Base-by-base conservation (phyloP, 768 basidiomycete species). In the Botryobasidium botryosum region DNA sequence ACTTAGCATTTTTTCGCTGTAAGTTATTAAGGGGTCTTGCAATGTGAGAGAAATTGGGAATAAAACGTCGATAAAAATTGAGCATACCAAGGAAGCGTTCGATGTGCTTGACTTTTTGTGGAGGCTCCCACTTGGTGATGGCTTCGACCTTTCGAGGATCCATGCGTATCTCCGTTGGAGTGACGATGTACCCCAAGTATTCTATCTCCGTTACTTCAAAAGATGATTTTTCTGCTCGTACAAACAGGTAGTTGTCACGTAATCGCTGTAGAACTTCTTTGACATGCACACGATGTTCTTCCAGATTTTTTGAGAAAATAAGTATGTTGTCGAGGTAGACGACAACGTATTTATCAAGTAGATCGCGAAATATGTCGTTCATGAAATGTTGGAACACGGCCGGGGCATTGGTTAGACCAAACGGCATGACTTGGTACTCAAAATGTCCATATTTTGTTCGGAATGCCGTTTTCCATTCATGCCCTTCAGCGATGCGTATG, bases 11-110 rank as follows among this genome's bases (percentile, higher is more conserved):
- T 23, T 43, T 43, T 17, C n/a, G 7, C 27, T 31, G 10, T 12
- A 44, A 25, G 3, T 36, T 3, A n/a, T 44, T 18, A 1, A 44
- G 17, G 13, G 32, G 43, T 25, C 8, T 5, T 24, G 13, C 12
- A 23, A 51, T 48, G 8, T 15, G 3, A 6, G 53, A 52, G 48
- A 44, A 59, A 5, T 43, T 29, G 1, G 29, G 10, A 17, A 60
- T 57, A 53, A 60, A 59, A 1, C 54, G 36, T 8, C 54, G 45
- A 43, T 60, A 60, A 48, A 55, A 58, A 55, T 57, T 58, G 15
- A 53, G 52, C 45, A 59, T 56, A 12, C 58, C 58, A 1, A 59
- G 32, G 48, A 59, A 58, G 3, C 43, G 29, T 32, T 52, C 56
- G 1, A 57, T 25, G 12, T 55, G 51, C 29, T 43, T 49, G n/a